Base-by-base conservation (phyloP, 2,329 filamentous ascomycete species). In the Monosporascus sp. region DNA sequence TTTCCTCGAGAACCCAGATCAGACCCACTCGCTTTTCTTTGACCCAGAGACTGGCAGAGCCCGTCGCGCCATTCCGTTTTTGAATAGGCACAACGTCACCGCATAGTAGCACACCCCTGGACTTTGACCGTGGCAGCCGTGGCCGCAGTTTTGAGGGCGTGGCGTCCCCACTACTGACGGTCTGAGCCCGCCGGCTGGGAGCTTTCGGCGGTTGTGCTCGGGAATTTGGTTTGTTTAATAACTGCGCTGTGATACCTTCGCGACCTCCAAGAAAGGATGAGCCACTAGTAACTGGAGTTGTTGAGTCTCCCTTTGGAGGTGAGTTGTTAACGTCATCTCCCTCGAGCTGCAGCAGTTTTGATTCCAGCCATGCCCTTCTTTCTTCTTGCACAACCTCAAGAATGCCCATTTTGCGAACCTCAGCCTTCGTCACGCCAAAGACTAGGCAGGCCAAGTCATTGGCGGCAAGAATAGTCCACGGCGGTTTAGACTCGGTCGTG, bases 71-170 rank as follows among this genome's bases (percentile, higher is more conserved):
- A 64, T 99, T 96, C 56, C 94, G 85, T 72, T 97, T 99, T 69
- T 92, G 89, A 55, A 99, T 99, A 0, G 94, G 94, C 19, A 99
- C 91, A n/a, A 99, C 93, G 69, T 99, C 94, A 44, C 94, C 94
- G 62, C 94, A 99, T 1, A 99, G 80, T 50, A 99, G 72, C 26
- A 99, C 94, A 3, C 93, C 93, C 62, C 91, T 82, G 24, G 91
- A 95, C 59, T 90, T 91, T 63, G 82, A 87, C 60, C 76, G 69
- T 14, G 65, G 66, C 17, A 78, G 69, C 60, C 76, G 69, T 11
- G 65, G 66, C n/a, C 78, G 69, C 51, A 84, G 75, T 67, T 85
- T 84, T 43, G 79, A 74, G 5, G 78, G 76, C 45, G 72, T 79
- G 6, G 76, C 71, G 56, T 83, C 79, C 37, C 80, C 80, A 53